These are phyloP conservation scores for Haplosporangium gracile DNA, from an alignment of 192 early-diverging fungal species.

Conservation along the genomic window DNA sequence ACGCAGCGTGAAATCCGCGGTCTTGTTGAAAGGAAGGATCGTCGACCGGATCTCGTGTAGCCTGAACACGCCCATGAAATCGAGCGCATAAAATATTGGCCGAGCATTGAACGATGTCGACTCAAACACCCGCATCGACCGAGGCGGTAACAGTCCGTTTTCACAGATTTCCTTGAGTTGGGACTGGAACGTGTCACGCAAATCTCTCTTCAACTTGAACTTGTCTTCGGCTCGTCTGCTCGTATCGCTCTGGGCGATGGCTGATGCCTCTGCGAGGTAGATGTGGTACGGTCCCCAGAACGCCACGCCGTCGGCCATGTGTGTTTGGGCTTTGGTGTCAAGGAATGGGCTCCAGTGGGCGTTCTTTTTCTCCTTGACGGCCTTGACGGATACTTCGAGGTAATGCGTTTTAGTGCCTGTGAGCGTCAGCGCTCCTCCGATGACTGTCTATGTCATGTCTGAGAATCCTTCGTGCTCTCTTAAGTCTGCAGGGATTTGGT, in stretches of 20 bases:
- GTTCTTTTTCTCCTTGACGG: slow-evolving; percentile 8
- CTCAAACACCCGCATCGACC: slow-evolving; percentile 4
- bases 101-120: not conserved
- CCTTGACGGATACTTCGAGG: slow-evolving; percentile 15
- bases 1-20: not conserved
- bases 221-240: not conserved
- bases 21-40: slow-evolving; percentile 7
- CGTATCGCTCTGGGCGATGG: not conserved
- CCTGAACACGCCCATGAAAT: slow-evolving; percentile 3
- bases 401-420: not conserved
- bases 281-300: not conserved
- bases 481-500: not conserved
- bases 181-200: not conserved
- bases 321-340: slow-evolving; percentile 7
- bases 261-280: slow-evolving; percentile 15
- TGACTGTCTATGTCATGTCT: slow-evolving; percentile 16
- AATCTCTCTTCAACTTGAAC: slow-evolving; percentile 19
- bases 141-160: not conserved
- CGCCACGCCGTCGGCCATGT: slow-evolving; percentile 11
- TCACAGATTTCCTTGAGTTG: slow-evolving; percentile 8
- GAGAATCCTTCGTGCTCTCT: slow-evolving; percentile 19
- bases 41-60: slow-evolving; percentile 4
- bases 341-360: not conserved
- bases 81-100: slow-evolving; percentile 13
- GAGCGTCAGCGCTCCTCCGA: slow-evolving; percentile 13